Base-by-base conservation (phyloP, 2,329 filamentous ascomycete genomes). In the Xylariaceae sp. region DNA sequence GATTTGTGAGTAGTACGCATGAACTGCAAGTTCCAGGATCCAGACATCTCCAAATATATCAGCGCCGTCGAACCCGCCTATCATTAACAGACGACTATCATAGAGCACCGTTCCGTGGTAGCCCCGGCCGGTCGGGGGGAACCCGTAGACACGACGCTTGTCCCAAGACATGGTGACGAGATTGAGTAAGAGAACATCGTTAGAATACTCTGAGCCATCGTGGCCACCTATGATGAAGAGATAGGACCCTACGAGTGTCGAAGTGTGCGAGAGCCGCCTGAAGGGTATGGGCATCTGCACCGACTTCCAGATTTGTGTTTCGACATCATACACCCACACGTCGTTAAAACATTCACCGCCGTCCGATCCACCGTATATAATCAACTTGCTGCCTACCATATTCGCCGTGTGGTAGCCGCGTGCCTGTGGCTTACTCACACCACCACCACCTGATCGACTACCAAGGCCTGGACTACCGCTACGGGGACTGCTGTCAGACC, bases 101-200 rank as follows among this genome's bases (percentile, higher is more conserved):
- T 87, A 78, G 39, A 87, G 69, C 14, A 86, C 78, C 0, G 83
- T 75, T 44, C 82, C 81, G 63, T 87, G 84, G 63, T 87, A 87
- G 0, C 84, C 84, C 50, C 84, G 71, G 10, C 82, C 82, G 59
- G 75, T 80, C 1, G 83, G 83, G 11, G 80, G 75, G 54, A 78
- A 67, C 18, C 83, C 83, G 61, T 87, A 87, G 9, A 85, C 80
- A 54, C 74, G 78, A 53, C 84, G 75, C 62, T 76, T 78, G 62
- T 87, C 84, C 84, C 84, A 87, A n/a, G 81, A 78, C 84, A 87
- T 87, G 38, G 82, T 87, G 32, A 87, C 83, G 6, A 87, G 73
- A 62, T 87, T 87, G 31, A 87, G 73, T 44, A 87, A 71, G 49
- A 87, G 71, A 42, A 87, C 80, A 58, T 87, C 83, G 67, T 85